These are phyloP conservation scores for Calonectria naviculata DNA, from an alignment of 2,329 filamentous ascomycete genomes.

Conservation along the genomic window DNA sequence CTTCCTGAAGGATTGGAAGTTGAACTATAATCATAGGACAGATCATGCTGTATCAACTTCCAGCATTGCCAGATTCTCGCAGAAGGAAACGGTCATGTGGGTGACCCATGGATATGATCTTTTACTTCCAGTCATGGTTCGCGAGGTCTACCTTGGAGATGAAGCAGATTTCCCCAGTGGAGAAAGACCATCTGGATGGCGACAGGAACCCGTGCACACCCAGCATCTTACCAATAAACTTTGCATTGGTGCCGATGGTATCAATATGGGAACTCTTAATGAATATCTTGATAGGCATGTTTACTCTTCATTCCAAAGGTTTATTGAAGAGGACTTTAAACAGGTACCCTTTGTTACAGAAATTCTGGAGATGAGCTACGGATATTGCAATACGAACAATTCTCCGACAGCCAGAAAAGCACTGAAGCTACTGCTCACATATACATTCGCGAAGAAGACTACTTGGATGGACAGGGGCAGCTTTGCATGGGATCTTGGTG, in stretches of 20 bases:
- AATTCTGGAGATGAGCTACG: neutral
- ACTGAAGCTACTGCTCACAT: neutral
- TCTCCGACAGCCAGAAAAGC: neutral
- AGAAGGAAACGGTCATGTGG: neutral
- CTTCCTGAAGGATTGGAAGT: neutral
- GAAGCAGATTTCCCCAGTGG: neutral
- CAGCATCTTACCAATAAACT: neutral
- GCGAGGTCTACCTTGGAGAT: neutral
- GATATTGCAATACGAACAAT: neutral
- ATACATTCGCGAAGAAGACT: neutral
- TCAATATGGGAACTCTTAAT: neutral
- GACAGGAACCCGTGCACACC: neutral
- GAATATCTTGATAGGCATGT: neutral
- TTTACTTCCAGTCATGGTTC: neutral
- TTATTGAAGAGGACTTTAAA: neutral
- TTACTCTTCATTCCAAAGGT: neutral
- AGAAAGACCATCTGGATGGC: neutral
- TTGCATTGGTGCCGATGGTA: neutral
- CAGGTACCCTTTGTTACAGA: neutral
- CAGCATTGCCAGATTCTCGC: neutral
- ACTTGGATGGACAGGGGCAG: neutral
- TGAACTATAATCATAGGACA: neutral
- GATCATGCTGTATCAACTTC: no score
- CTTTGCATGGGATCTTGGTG: no score
- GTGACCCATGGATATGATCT: neutral